A percentile compares a stretch with the other conserved stretches of the same genome.
phyloP scores from a whole-genome alignment of 345 rosid species.

The Hevea brasiliensis region DNA sequence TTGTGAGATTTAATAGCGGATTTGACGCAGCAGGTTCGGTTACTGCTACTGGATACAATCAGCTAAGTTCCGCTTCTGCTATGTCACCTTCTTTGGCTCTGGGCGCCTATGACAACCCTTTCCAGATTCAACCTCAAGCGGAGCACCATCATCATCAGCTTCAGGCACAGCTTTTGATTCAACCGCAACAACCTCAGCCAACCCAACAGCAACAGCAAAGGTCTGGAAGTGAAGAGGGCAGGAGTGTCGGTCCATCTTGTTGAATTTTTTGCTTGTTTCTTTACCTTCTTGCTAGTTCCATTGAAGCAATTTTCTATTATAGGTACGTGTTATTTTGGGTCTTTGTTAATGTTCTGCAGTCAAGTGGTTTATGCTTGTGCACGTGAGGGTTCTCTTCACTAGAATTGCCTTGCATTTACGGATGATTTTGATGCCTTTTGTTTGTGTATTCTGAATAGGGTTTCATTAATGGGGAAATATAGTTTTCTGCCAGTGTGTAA shows the following conservation, averaged over 20 bases:
- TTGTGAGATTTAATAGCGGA: constrained; percentile 39
- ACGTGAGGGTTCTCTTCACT: not conserved
- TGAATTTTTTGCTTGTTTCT: constrained; percentile 2
- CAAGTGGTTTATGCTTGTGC: not conserved
- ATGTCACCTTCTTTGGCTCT: constrained; percentile 55
- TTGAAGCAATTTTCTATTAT: constrained; percentile 20
- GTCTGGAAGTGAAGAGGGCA: constrained; percentile 53
- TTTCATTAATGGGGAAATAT: constrained; percentile 20
- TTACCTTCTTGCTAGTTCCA: not conserved
- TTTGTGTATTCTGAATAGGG: constrained; percentile 4
- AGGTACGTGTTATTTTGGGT: constrained; percentile 25
- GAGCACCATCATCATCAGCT: constrained; percentile 36
- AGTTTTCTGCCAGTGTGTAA: constrained; percentile 20
- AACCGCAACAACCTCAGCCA: not conserved
- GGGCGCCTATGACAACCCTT: constrained; percentile 54
- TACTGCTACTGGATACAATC: constrained; percentile 45
- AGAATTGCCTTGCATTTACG: not conserved
- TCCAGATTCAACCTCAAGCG: constrained; percentile 45
- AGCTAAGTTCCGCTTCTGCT: constrained; percentile 18
- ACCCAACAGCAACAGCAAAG: constrained; percentile 30
- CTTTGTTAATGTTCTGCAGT: not conserved
- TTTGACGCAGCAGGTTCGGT: constrained; percentile 40
- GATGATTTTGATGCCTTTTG: not conserved
- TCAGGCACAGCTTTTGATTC: constrained; percentile 45
- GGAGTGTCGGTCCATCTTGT: constrained; percentile 44